Conservation (phyloP, 2,329 filamentous ascomycete genomes). For the Ampelomyces quisqualis region DNA sequence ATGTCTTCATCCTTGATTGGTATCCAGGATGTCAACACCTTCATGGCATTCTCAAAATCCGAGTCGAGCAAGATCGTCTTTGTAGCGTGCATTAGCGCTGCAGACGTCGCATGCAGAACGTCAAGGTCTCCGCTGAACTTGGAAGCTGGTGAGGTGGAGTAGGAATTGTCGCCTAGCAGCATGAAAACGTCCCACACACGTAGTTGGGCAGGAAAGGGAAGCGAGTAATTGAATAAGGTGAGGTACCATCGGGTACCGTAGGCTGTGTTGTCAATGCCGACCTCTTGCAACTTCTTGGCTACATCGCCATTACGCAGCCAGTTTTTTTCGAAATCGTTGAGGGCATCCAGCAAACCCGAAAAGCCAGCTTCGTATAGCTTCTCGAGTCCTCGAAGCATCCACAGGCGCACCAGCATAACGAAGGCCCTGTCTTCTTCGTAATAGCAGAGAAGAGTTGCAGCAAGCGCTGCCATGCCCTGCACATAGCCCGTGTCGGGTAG, state of each 20-base stretch:
- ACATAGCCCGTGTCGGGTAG: conserved; percentile 92
- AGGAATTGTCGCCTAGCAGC: conserved; percentile 72
- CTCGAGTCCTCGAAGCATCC: conserved; percentile 83
- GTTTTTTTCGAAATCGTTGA: conserved; percentile 78
- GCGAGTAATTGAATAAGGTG: conserved; percentile 94
- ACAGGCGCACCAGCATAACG: conserved; percentile 93
- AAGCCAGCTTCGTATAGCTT: conserved; percentile 83
- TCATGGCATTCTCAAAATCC: conserved; percentile 98
- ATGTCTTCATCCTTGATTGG: conserved; percentile 92
- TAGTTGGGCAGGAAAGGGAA: conserved; percentile 90
- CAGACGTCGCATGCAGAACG: conserved; percentile 83
- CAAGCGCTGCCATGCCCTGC: conserved; percentile 94
- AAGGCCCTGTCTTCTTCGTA: conserved; percentile 95
- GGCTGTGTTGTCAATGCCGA: conserved; percentile 82
- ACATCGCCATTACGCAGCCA: conserved; percentile 82
- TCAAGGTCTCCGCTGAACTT: conserved; percentile 67
- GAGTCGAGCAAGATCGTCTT: conserved; percentile 84
- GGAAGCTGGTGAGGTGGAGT: conserved; percentile 46
- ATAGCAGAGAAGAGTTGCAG: conserved; percentile 90
- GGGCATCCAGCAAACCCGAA: conserved; percentile 78
- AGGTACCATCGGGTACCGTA: conserved; percentile 98
- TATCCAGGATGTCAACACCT: conserved; percentile 89
- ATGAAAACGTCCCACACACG: conserved; percentile 98
- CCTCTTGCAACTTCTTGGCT: conserved; percentile 72
- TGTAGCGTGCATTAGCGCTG: conserved; percentile 87